Percentiles rank a stretch among this genome's conserved stretches.
Evolutionary conservation across 306 rosid species (phyloP).

Genomic region (Cucumis sativus): DNA sequence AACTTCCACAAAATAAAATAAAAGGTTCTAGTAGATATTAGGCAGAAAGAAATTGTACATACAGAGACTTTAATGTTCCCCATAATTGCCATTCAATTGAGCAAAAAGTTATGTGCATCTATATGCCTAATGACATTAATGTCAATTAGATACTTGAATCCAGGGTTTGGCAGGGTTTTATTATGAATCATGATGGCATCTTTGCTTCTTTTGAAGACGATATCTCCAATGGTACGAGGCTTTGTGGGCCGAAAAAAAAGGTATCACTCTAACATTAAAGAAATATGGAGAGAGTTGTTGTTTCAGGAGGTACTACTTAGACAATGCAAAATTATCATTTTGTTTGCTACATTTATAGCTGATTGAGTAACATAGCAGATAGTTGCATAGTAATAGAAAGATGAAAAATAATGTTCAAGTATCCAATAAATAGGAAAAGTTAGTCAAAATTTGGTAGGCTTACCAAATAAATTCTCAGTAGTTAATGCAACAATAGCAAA

Average conservation of each 20-base stretch:
- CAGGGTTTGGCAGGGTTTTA: background rate
- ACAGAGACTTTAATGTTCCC: background rate
- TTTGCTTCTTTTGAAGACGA: background rate
- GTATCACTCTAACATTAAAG: background rate
- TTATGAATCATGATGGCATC: background rate
- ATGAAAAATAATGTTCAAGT: background rate
- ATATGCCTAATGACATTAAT: background rate
- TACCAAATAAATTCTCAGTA: background rate
- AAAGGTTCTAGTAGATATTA: background rate
- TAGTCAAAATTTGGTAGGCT: background rate
- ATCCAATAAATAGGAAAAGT: background rate
- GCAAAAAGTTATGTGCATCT: background rate
- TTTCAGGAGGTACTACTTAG: background rate
- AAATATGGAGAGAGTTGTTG: background rate
- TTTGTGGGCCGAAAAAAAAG: background rate
- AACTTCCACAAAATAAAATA: background rate
- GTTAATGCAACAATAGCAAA: background rate
- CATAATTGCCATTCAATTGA: background rate
- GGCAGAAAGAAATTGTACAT: background rate
- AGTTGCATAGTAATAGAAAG: background rate
- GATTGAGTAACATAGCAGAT: background rate
- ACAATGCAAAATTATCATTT: background rate
- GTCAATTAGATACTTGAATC: background rate
- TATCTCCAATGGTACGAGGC: background rate
- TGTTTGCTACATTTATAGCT: background rate